Conservation (phyloP, 2,329 filamentous ascomycete species). For the Colletotrichum acutatum region DNA sequence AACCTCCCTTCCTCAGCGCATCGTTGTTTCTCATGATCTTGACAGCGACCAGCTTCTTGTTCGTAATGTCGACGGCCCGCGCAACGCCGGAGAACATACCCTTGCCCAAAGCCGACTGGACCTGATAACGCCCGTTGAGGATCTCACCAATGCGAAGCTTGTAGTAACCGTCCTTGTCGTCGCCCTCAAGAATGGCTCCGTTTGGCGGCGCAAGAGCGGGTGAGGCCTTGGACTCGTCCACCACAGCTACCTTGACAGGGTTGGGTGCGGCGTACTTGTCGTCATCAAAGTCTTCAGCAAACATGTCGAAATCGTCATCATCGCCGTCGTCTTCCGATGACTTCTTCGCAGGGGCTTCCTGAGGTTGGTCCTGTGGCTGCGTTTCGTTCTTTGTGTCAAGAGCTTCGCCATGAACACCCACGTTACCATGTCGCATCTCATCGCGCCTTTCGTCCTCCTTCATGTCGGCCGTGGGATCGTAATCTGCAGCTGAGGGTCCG, state of each 20-base stretch:
- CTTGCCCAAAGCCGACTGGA: conserved; percentile 87
- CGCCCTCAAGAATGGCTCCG: conserved; percentile 87
- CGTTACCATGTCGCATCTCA: conserved; percentile 70
- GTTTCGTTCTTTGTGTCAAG: conserved; percentile 39
- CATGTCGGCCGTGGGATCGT: conserved; percentile 91
- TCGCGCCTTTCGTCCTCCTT: conserved; percentile 81
- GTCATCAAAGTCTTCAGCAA: conserved; percentile 82
- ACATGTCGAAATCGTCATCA: conserved; percentile 86
- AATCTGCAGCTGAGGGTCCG: conserved; percentile 91
- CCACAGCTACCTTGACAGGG: conserved; percentile 48
- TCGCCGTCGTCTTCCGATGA: conserved; percentile 62
- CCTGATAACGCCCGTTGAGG: conserved; percentile 87
- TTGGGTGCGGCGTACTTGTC: conserved; percentile 71
- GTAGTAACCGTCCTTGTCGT: conserved; percentile 96
- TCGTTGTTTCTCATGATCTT: conserved; percentile 99
- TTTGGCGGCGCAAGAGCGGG: conserved; percentile 60
- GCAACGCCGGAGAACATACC: conserved; percentile 99
- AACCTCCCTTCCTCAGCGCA: conserved; percentile 88
- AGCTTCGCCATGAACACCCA: conserved; percentile 59
- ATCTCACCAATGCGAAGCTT: conserved; percentile 93
- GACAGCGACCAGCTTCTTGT: conserved; percentile 85
- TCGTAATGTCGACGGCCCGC: conserved; percentile 81
- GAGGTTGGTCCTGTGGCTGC: conserved; percentile 44
- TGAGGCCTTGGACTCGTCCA: conserved; percentile 60
- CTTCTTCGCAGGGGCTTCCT: conserved; percentile 49